Percentiles rank a stretch among this genome's conserved stretches.
These are phyloP conservation scores for Penicillium sp. DNA, from an alignment of 2,329 filamentous ascomycete genomes.

Conservation along the genomic window DNA sequence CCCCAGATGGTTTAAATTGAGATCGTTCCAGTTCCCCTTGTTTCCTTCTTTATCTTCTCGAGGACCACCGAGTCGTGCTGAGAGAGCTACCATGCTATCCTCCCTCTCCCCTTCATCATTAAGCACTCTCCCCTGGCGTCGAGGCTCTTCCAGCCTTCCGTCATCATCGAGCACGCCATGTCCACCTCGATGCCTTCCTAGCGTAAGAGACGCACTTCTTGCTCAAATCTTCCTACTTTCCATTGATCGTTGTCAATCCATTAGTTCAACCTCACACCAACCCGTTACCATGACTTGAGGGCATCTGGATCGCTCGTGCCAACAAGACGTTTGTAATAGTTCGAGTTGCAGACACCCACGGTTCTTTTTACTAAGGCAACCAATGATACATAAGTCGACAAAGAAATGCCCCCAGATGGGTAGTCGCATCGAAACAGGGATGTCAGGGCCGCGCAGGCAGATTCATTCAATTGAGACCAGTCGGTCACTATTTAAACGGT, in stretches of 20 bases:
- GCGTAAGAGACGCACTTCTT: slow-evolving; percentile 12
- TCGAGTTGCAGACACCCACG: not conserved
- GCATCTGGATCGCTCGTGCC: not conserved
- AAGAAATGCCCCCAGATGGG: not conserved
- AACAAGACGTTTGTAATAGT: not conserved
- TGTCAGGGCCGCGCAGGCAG: not conserved
- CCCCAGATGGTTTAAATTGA: not conserved
- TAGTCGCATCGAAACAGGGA: not conserved
- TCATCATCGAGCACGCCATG: slow-evolving; percentile 2
- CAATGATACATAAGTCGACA: not conserved
- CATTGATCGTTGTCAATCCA: not conserved
- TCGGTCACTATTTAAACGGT: not conserved
- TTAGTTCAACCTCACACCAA: not conserved
- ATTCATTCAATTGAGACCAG: not conserved
- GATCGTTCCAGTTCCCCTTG: not conserved
- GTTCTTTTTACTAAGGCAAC: not conserved
- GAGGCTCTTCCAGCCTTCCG: not conserved
- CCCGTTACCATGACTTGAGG: not conserved
- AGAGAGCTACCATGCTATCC: slow-evolving; percentile 5
- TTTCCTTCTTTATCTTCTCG: not conserved
- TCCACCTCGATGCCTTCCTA: slow-evolving; percentile 9
- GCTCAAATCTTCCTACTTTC: slow-evolving; percentile 2
- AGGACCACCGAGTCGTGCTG: slow-evolving; percentile 5
- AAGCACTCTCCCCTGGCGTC: not conserved
- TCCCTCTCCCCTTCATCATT: not conserved